Base-by-base conservation (phyloP, 2,329 filamentous ascomycete genomes). In the Aspergillus brunneoviolaceus region DNA sequence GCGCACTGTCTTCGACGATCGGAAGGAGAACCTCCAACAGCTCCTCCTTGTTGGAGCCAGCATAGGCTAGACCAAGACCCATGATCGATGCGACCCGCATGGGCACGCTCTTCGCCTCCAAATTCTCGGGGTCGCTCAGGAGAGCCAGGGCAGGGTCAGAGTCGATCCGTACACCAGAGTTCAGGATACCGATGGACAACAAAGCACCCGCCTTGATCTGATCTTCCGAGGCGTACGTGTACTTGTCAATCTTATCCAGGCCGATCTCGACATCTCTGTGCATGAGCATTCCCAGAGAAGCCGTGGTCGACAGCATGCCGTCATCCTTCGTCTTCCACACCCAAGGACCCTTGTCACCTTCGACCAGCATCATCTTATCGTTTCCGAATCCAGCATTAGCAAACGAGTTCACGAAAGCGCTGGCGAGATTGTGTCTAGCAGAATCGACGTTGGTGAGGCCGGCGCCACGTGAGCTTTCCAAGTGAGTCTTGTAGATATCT, bases 261-360 rank as follows among this genome's bases (percentile, higher is more conserved):
- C 94, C 95, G 66, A 86, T 88, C 71, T 98, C 94, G 23, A 96
- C 89, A 72, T 99, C 94, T 91, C 95, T 96, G 71, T 96, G 85
- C 73, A 96, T 82, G 19, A 99, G 83, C 70, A 95, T 94, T 72
- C 95, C 95, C 67, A 97, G 80, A 0, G 95, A 98, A 4, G 96
- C 96, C 45, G 96, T 90, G 0, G 94, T 97, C 1, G 95, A 98
- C 78, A 96, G 85, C 92, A 96, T 96, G 65, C 95, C 95, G 71
- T 97, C 93, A 48, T 96, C 92, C 79, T 99, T 99, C 21, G 96
- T 98, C 82, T 98, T 99, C 92, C 92, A 99, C 4, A 99, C 91
- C 94, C 95, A 99, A 64, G 89, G 91, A 69, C 90, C 88, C 80
- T 96, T 96, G 64, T 92, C 89, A 60, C 91, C 89, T 21, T 95